Conservation (phyloP, 108 stramenopile species). For the Schizochytrium sp. region DNA sequence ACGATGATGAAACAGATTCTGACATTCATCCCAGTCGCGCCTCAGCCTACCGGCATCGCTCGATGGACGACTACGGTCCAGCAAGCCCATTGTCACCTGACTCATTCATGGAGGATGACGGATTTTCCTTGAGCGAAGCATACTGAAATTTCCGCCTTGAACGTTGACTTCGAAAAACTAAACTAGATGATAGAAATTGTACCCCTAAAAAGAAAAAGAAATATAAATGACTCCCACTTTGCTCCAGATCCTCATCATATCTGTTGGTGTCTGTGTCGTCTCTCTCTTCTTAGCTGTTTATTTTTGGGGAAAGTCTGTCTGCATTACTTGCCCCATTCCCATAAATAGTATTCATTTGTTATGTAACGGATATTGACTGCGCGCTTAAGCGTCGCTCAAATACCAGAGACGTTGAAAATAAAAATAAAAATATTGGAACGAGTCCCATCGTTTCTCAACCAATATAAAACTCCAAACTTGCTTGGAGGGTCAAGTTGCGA, state of each 20-base stretch:
- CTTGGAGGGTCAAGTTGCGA: too few relatives aligned
- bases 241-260: too few relatives aligned
- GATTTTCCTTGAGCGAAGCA: background rate
- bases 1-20: background rate
- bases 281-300: too few relatives aligned
- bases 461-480: too few relatives aligned
- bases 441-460: background rate
- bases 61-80: background rate
- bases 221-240: too few relatives aligned
- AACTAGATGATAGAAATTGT: too few relatives aligned
- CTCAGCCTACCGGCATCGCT: constrained; percentile 2
- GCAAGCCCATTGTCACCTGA: constrained; percentile 7
- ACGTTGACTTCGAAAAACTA: background rate
- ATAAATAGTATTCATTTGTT: background rate
- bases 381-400: background rate
- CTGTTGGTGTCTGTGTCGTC: too few relatives aligned
- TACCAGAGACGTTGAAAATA: constrained; percentile 4
- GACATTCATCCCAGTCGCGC: background rate
- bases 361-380: background rate
- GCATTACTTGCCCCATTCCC: background rate
- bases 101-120: constrained; percentile 1
- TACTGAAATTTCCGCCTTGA: background rate
- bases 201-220: too few relatives aligned
- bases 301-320: background rate
- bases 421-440: background rate